phyloP scores from a whole-genome alignment of 2,329 filamentous ascomycete species.

The Fusarium mexicanum region DNA sequence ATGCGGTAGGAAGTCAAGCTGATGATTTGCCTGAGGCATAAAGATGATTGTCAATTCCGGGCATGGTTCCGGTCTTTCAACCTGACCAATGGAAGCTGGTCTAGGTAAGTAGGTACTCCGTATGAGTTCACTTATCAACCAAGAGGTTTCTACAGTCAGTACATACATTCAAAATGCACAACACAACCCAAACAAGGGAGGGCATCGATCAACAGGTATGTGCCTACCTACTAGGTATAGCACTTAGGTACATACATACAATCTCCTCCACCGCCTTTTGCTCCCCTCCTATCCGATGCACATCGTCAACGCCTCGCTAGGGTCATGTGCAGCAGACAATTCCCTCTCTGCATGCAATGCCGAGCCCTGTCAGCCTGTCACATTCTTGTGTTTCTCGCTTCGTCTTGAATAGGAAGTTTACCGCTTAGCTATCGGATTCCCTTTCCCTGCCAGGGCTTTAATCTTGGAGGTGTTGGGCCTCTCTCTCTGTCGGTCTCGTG shows the following conservation, averaged over 20 bases:
- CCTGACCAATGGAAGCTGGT: conserved; percentile 13
- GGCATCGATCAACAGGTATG: conserved; percentile 10
- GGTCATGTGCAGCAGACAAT: conserved; percentile 34
- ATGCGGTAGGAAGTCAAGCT: neutral
- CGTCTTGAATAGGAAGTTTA: conserved; percentile 6
- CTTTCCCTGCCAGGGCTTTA: neutral
- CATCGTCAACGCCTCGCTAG: conserved; percentile 26
- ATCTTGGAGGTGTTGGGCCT: conserved; percentile 13
- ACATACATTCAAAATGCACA: no score
- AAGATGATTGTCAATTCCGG: neutral
- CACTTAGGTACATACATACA: neutral
- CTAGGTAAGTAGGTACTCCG: neutral
- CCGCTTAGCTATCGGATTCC: neutral
- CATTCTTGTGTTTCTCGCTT: conserved; percentile 8
- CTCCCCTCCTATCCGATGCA: conserved; percentile 8
- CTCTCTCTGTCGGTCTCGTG: conserved; percentile 13
- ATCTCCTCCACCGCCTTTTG: conserved; percentile 34
- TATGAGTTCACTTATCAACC: conserved; percentile 12
- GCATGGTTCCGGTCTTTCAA: neutral
- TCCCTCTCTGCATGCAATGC: conserved; percentile 13
- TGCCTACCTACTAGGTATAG: neutral
- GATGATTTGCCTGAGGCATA: conserved; percentile 23
- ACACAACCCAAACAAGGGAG: neutral
- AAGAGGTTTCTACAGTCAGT: neutral
- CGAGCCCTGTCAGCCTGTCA: conserved; percentile 13